Percentiles rank a stretch among this genome's conserved stretches.
These are phyloP conservation scores for Xylariales sp. DNA, from an alignment of 2,329 filamentous ascomycete genomes.

Conservation along the genomic window DNA sequence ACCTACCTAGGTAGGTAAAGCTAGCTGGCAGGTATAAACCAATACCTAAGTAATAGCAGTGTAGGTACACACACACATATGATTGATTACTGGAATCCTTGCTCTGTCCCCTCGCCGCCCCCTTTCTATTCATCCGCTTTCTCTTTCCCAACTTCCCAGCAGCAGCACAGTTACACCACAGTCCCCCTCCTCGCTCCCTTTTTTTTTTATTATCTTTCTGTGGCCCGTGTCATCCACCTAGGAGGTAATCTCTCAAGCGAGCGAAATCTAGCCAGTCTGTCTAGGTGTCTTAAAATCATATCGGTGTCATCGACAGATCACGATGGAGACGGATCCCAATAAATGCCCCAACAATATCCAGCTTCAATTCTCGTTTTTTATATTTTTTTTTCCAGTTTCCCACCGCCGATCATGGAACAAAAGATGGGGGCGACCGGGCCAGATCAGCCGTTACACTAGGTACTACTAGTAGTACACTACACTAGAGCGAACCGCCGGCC, in stretches of 20 bases:
- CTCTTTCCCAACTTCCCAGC: slow-evolving; percentile 2
- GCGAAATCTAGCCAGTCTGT: not conserved
- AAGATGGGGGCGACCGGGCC: slow-evolving; percentile 22
- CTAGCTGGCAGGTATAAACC: too few species aligned
- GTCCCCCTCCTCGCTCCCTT: not conserved
- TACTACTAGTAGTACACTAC: too few species aligned
- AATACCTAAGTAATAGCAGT: too few species aligned
- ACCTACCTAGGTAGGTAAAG: too few species aligned
- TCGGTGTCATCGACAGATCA: not conserved
- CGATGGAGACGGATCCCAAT: slow-evolving; percentile 1
- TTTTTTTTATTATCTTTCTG: not conserved
- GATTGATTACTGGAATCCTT: not conserved
- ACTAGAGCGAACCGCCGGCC: not conserved
- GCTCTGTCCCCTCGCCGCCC: not conserved
- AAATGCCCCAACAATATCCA: not conserved
- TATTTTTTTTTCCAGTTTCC: not conserved
- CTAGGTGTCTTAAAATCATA: not conserved
- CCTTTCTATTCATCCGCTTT: not conserved
- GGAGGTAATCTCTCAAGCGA: not conserved
- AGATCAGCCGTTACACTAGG: slow-evolving; percentile 17
- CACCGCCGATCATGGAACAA: slow-evolving; percentile 13
- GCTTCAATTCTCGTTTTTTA: not conserved
- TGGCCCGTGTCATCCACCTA: too few species aligned
- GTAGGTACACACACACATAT: too few species aligned
- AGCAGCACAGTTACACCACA: slow-evolving; percentile 1